phyloP scores from a whole-genome alignment of 768 basidiomycete species.

The Candolleomyces efflorescens region DNA sequence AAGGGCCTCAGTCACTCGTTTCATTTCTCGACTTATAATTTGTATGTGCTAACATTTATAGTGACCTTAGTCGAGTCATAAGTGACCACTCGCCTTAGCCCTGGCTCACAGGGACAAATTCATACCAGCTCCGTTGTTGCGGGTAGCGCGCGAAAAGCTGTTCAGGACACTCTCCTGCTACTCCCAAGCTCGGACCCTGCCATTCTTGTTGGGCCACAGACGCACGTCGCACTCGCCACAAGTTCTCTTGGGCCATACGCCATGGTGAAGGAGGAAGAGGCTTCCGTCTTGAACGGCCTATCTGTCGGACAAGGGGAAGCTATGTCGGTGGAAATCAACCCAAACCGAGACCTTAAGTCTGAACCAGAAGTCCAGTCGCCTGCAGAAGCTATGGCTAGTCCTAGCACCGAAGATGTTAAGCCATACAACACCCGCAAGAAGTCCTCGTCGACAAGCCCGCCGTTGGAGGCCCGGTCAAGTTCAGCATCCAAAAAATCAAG shows the following conservation, averaged over 20 bases:
- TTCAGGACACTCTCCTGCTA: neutral
- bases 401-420: conserved; percentile 15
- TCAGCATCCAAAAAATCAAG: conserved; percentile 19
- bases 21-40: neutral
- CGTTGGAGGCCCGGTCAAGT: conserved; percentile 18
- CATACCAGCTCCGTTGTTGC: neutral
- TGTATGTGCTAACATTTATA: conserved; percentile 5
- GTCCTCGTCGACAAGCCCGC: conserved; percentile 31
- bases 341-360: conserved; percentile 23
- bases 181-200: neutral
- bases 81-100: neutral
- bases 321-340: conserved; percentile 30
- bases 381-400: neutral
- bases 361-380: conserved; percentile 20
- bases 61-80: neutral
- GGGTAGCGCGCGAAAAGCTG: neutral
- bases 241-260: neutral
- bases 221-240: neutral
- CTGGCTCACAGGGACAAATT: conserved; percentile 6
- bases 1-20: neutral
- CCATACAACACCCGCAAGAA: conserved; percentile 27
- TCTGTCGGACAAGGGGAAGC: conserved; percentile 4
- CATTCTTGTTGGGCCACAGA: neutral
- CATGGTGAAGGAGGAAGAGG: conserved; percentile 13
- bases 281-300: neutral